Conservation (phyloP, 1,284 basidiomycete genomes). For the Apiotrichum laibachii region DNA sequence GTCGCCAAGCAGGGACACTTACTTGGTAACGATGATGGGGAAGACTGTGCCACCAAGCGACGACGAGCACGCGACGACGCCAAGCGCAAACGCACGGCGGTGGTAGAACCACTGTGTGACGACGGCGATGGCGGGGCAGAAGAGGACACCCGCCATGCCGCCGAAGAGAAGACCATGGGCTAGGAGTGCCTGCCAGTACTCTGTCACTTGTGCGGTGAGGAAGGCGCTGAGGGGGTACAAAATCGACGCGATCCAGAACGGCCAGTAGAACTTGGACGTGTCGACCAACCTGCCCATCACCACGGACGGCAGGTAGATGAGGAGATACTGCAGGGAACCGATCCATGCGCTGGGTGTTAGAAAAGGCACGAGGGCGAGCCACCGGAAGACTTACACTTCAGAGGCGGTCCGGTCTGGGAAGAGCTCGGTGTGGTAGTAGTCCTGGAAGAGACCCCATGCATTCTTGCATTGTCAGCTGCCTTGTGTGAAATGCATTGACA, state of each 20-base stretch:
- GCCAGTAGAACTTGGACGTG: conserved; percentile 55
- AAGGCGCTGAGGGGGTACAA: conserved; percentile 57
- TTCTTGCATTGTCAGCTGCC: conserved; percentile 18
- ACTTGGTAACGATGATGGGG: conserved; percentile 53
- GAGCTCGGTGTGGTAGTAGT: conserved; percentile 19
- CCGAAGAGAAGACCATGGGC: conserved; percentile 20
- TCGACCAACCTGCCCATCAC: conserved; percentile 60
- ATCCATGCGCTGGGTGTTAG: conserved; percentile 59
- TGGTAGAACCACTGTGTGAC: conserved; percentile 56
- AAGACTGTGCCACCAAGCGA: conserved; percentile 52
- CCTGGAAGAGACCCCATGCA: conserved; percentile 28
- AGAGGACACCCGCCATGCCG: conserved; percentile 50
- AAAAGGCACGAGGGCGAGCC: neutral
- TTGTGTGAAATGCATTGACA: neutral
- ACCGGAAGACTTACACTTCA: conserved; percentile 16
- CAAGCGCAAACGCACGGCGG: conserved; percentile 28
- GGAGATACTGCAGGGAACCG: conserved; percentile 63
- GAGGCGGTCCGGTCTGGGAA: conserved; percentile 17
- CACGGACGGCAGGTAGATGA: conserved; percentile 51
- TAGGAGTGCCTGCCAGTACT: conserved; percentile 56
- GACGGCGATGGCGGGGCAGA: conserved; percentile 55
- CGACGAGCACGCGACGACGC: conserved; percentile 24
- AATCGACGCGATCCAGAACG: conserved; percentile 53
- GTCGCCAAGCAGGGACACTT: conserved; percentile 20
- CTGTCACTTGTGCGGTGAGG: conserved; percentile 56